Evolutionary conservation across 192 early-diverging fungal genomes (phyloP).

Genomic region (Gaertneriomyces semiglobifer): DNA sequence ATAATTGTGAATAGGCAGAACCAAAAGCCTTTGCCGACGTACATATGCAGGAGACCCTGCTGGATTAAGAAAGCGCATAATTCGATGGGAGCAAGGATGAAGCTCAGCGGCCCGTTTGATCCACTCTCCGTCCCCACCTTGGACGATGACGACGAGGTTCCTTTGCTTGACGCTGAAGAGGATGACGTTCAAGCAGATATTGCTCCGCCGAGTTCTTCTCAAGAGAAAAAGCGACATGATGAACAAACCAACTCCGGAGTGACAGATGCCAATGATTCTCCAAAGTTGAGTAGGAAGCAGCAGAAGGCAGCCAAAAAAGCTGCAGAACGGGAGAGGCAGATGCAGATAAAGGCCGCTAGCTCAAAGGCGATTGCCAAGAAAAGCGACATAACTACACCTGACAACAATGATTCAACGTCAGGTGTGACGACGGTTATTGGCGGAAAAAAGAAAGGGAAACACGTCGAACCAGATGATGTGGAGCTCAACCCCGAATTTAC

Average conservation of each 20-base stretch:
- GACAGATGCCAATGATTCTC: too few species aligned
- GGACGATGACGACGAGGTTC: slow-evolving; percentile 37
- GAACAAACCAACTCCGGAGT: too few species aligned
- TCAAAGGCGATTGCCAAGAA: not conserved
- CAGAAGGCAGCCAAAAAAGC: slow-evolving; percentile 4
- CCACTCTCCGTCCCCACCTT: slow-evolving; percentile 37
- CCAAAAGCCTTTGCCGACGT: too few species aligned
- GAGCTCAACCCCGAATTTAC: slow-evolving; percentile 73
- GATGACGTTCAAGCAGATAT: not conserved
- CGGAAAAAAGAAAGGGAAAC: not conserved
- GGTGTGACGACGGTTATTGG: not conserved
- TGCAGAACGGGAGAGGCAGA: slow-evolving; percentile 1
- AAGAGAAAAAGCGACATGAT: too few species aligned
- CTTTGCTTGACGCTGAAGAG: slow-evolving; percentile 22
- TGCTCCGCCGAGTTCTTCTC: too few species aligned
- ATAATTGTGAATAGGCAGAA: too few species aligned
- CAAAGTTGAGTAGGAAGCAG: slow-evolving; percentile 12
- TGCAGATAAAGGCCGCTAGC: slow-evolving; percentile 11
- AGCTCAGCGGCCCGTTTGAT: slow-evolving; percentile 28
- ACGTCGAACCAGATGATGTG: slow-evolving; percentile 20
- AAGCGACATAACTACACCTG: not conserved
- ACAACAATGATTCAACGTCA: not conserved
- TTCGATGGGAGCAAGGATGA: not conserved
- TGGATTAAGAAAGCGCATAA: too few species aligned
- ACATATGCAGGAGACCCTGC: too few species aligned